Percentiles rank a stretch among this genome's conserved stretches.
phyloP scores from a whole-genome alignment of 2,329 filamentous ascomycete species.

The Botryotinia globosa region DNA sequence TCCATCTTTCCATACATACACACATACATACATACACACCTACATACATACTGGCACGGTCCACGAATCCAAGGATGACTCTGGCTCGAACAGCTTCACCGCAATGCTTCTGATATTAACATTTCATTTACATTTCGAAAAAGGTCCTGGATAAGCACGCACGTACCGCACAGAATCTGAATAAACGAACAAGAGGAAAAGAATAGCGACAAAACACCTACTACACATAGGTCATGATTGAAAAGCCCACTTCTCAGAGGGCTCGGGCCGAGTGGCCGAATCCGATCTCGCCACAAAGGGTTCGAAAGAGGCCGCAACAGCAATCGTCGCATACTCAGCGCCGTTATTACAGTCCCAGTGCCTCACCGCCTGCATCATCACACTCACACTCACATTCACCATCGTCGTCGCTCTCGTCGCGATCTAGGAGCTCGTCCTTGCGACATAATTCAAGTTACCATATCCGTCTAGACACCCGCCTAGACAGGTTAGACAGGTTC shows the following conservation, averaged over 20 bases:
- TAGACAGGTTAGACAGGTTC: not conserved
- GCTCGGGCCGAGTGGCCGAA: slow-evolving; percentile 19
- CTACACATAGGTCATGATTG: slow-evolving; percentile 16
- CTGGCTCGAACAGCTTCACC: slow-evolving; percentile 10
- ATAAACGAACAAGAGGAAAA: slow-evolving; percentile 4
- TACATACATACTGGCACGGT: slow-evolving; percentile 9
- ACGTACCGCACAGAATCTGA: slow-evolving; percentile 6
- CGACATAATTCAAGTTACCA: slow-evolving; percentile 8
- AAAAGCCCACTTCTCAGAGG: slow-evolving; percentile 13
- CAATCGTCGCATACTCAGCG: slow-evolving; percentile 14
- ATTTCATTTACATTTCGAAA: slow-evolving; percentile 12
- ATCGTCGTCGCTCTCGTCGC: slow-evolving; percentile 11
- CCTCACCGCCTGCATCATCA: slow-evolving; percentile 16
- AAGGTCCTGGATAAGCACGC: slow-evolving; percentile 13
- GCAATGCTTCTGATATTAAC: slow-evolving; percentile 20
- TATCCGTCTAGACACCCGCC: slow-evolving; percentile 10
- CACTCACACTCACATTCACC: slow-evolving; percentile 10
- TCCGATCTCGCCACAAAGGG: slow-evolving; percentile 13
- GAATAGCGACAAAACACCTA: not conserved
- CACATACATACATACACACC: not conserved
- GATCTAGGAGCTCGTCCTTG: not conserved
- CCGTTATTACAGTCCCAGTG: slow-evolving; percentile 15
- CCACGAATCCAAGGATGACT: slow-evolving; percentile 16
- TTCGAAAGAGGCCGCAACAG: slow-evolving; percentile 17
- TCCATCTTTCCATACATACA: not conserved